Evolutionary conservation across 305 asterid species (phyloP), one percentile per base, ranked within the genome.

Genomic region (Lippia alba): DNA sequence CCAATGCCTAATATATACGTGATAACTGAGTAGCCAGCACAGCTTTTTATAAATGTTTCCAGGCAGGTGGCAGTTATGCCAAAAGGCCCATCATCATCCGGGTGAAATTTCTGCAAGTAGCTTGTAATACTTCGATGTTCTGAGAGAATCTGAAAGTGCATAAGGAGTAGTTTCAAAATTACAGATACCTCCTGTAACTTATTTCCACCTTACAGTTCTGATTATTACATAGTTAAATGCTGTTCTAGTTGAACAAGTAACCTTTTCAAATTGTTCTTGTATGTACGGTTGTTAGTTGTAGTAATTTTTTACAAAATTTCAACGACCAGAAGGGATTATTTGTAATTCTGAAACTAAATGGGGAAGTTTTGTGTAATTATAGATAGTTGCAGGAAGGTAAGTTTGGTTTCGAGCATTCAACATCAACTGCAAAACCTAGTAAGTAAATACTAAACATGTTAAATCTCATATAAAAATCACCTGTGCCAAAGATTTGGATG

Each of bases 11-110:
- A 82, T 70, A 94, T 94, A 82, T 94, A 94, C 5, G 99, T 94
- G 85, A 94, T 94, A 74, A 94, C 99, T 10, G 99, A 94, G 84
- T 94, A 94, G 64, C 99, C 99, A 82, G 98, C 97, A 66, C 99
- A 94, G 66, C 99, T 94, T 84, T 94, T 94, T 72, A 90, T 94
- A 75, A 94, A 94, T 39, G 99, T 94, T 80, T 94, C 98, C 66
- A 94, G 96, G 61, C 99, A 94, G 8, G 92, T 82, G 18, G 96
- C 96, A 10, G 98, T 94, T 76, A 94, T 84, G 70, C 99, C 99
- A 72, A 88, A 94, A 56, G 97, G 99, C 46, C 92, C 99, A 61
- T 90, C 90, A 70, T 88, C 97, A 73, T 91, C 99, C 30, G 97
- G 91, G 76, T 94, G 96, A 82, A 86, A 87, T 83, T 90, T 94